Base-by-base conservation (phyloP, 495 filamentous ascomycete species). In the Penicillium cataractarum region DNA sequence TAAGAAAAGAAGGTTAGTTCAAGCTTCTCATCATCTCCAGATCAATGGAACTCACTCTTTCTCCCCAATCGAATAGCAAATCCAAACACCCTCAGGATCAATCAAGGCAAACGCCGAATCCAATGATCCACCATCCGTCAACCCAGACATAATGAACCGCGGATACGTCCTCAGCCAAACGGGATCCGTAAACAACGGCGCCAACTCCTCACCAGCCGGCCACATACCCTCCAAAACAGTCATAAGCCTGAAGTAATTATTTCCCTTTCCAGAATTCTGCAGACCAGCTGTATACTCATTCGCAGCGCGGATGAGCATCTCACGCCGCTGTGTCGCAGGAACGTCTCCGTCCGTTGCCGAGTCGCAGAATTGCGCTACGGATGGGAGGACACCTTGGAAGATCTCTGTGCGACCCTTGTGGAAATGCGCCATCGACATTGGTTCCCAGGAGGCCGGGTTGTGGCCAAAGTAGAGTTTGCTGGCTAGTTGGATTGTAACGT, bases 401-500 rank as follows among this genome's bases (percentile, higher is more conserved):
- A 51, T 51, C 29, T 51, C 49, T 27, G 49, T 51, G 26, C 49
- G 49, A 3, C 49, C 49, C 21, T 51, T 51, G 49, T 51, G 49
- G 49, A 51, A 51, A n/a, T 51, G 49, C 8, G 49, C 49, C 49
- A 51, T 51, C 9, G 49, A 51, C 49, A 51, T 51, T 1, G 49
- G 49, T n/a, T 51, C 49, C 49, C 49, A 51, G 29, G 49, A 51
- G 49, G 49, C 49, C 5, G 49, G 49, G 49, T 51, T 51, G 29
- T 51, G n/a, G 49, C 49, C 49, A n/a, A 51, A 51, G 49, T 51
- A 51, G 35, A 57, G 37, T 4, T n/a, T 57, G 40, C 35, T 42
- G 55, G 55, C 35, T 32, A 55, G 53, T 55, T 55, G 53, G 33
- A 55, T 55, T 33, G 53, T 55, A 2, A 55, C 31, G 27, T 55